Conservation (phyloP, 2,329 filamentous ascomycete species). For the Phialophora macrospora region DNA sequence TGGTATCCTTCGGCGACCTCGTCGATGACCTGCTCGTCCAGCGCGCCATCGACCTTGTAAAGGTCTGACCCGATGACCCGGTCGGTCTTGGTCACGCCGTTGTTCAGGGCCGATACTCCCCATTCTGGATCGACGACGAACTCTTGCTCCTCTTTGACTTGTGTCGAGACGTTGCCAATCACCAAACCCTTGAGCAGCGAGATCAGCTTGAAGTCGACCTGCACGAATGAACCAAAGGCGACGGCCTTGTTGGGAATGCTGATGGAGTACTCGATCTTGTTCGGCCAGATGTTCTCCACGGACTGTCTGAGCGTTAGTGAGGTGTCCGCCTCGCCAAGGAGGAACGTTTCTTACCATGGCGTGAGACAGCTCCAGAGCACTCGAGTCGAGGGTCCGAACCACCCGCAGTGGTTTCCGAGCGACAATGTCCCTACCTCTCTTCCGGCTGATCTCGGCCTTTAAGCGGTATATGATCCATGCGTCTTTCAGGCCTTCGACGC, state of each 20-base stretch:
- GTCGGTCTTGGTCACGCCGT: conserved; percentile 59
- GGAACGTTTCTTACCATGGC: conserved; percentile 68
- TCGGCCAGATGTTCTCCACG: conserved; percentile 96
- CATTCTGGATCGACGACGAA: conserved; percentile 61
- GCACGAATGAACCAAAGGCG: conserved; percentile 85
- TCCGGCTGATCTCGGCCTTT: conserved; percentile 88
- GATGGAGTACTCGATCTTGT: conserved; percentile 96
- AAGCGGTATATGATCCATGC: conserved; percentile 88
- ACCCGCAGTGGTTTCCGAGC: conserved; percentile 78
- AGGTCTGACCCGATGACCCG: conserved; percentile 70
- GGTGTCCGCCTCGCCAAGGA: background rate
- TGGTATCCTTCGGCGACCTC: conserved; percentile 65
- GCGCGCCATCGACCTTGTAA: conserved; percentile 70
- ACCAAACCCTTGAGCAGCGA: conserved; percentile 86
- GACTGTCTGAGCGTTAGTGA: conserved; percentile 51
- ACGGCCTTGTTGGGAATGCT: conserved; percentile 92
- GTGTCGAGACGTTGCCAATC: conserved; percentile 79
- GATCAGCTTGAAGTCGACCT: conserved; percentile 83
- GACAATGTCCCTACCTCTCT: conserved; percentile 84
- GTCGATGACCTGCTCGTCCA: conserved; percentile 59
- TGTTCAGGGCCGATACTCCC: conserved; percentile 36
- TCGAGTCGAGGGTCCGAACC: conserved; percentile 76
- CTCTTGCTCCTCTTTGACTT: conserved; percentile 79
- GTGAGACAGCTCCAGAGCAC: conserved; percentile 77
- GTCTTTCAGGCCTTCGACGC: conserved; percentile 84